Base-by-base conservation (phyloP, 2,329 filamentous ascomycete genomes). In the Claviceps sp. region DNA sequence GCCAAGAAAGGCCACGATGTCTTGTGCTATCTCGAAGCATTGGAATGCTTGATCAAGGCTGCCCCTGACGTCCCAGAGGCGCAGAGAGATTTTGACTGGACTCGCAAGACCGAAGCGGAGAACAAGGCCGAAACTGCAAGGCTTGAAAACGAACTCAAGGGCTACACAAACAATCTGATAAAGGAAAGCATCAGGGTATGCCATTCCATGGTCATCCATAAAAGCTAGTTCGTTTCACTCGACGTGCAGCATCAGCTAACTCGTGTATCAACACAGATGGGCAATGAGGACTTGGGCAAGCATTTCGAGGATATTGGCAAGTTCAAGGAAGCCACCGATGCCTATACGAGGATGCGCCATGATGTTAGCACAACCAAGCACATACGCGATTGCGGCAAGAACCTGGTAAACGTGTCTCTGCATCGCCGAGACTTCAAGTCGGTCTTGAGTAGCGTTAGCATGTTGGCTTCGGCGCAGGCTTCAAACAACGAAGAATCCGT, bases 101-200 rank as follows among this genome's bases (percentile, higher is more conserved):
- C 85, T n/a, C 77, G 84, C 7, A 73, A 71, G 53, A 84, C 78
- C 40, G 79, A 82, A 22, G 79, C 79, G 56, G 71, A 77, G 49
- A 87, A 90, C 60, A 79, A 79, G 58, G 70, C 72, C 1, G 85
- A 95, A 66, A 84, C 84, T 1, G 74, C 81, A 52, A 79, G 85
- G n/a, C 73, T 97, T 52, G 89, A 96, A 63, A 72, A 78, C 16
- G 89, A 97, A 67, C 74, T 98, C 20, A 90, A 89, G 66, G 85
- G 84, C 1, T 97, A 97, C 68, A 95, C 93, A 70, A 95, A 96
- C 64, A 98, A 97, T 61, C 71, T 97, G 44, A 89, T 98, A 61
- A 95, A 96, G 65, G 93, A 98, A 70, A 96, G 89, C 70, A 95
- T 97, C 61, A 72, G 90, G 59, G 89, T 94, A 74, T 46, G 55